Base-by-base conservation (phyloP, 169 alveolate genomes). In the Cryptosporidium meleagridis region DNA sequence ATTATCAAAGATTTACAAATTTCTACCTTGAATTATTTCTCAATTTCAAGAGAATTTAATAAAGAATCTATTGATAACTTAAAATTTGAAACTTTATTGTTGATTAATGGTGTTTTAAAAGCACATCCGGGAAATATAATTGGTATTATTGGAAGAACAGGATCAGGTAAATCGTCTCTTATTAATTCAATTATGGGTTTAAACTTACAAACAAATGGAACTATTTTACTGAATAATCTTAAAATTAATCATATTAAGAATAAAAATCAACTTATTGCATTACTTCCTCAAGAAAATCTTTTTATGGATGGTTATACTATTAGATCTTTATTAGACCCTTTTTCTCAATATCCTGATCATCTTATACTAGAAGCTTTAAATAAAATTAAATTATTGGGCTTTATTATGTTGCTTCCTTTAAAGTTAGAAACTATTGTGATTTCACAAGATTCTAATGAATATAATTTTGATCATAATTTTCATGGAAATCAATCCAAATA, bases 131-230 rank as follows among this genome's bases (percentile, higher is more conserved):
- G 97, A n/a, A 89, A 92, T 61, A 93, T 93, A 61, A 91, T 94
- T 8, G 97, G 96, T 33, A 94, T 96, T 44, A 71, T 96, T 31
- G 98, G 98, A 1, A 94, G 97, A 86, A 94, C 97, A 23, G 98
- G 98, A n/a, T 95, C 98, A 6, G 98, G 98, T 0, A 96, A 96
- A 71, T 91, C 96, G 23, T 91, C 97, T 6, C 72, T 96, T 16
- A 51, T 95, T n/a, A 93, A 96, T 53, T 87, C 97, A 23, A 70
- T 95, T 21, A 93, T 95, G 73, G 93, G 97, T 41, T 84, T 94
- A 29, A 44, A 41, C 31, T 26, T 44, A 26, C 59, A 37, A 29
- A 80, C 18, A 7, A 59, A 21, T 2, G 89, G 89, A n/a, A 4
- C 7, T 48, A 80, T 80, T 23, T 23, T 41, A 5, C 39, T 70